These are phyloP conservation scores for Boletus sp. DNA, from an alignment of 768 basidiomycete species.

Conservation along the genomic window DNA sequence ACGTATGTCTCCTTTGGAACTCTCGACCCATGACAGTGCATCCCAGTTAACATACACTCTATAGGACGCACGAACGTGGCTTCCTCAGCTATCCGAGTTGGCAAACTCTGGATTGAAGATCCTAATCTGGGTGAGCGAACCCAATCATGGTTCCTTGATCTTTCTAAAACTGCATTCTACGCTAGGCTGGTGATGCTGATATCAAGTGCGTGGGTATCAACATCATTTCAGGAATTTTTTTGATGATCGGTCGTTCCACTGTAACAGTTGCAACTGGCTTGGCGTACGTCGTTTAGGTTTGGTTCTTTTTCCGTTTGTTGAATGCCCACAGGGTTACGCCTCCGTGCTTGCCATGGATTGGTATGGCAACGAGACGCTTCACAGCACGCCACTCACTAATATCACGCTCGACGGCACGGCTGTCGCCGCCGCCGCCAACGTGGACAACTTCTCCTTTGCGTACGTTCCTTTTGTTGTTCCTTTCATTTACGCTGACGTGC, in stretches of 20 bases:
- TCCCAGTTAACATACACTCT: background rate
- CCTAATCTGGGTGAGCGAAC: slow-evolving; percentile 38
- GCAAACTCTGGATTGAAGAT: slow-evolving; percentile 38
- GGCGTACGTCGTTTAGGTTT: slow-evolving; percentile 31
- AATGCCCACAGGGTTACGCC: slow-evolving; percentile 30
- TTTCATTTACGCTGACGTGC: background rate
- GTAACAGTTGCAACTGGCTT: slow-evolving; percentile 21
- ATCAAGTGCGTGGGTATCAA: slow-evolving; percentile 19
- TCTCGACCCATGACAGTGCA: background rate
- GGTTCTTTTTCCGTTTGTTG: background rate
- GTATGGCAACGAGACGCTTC: slow-evolving; percentile 42
- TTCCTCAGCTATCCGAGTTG: slow-evolving; percentile 37
- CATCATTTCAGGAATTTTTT: background rate
- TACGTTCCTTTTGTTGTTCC: slow-evolving; percentile 34
- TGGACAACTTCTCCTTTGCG: slow-evolving; percentile 69
- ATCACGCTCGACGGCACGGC: slow-evolving; percentile 54
- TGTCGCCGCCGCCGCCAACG: slow-evolving; percentile 60
- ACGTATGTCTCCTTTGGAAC: slow-evolving; percentile 38
- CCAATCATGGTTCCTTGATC: background rate
- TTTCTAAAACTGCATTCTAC: background rate
- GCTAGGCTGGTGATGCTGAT: slow-evolving; percentile 29
- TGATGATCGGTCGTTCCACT: slow-evolving; percentile 2
- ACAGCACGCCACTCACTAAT: slow-evolving; percentile 44
- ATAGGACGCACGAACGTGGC: slow-evolving; percentile 36
- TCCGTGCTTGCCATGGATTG: slow-evolving; percentile 45